Evolutionary conservation across 371 early-diverging fungal species (phyloP), one percentile per base, ranked within the genome.

Genomic region (Nematocida ausubeli): DNA sequence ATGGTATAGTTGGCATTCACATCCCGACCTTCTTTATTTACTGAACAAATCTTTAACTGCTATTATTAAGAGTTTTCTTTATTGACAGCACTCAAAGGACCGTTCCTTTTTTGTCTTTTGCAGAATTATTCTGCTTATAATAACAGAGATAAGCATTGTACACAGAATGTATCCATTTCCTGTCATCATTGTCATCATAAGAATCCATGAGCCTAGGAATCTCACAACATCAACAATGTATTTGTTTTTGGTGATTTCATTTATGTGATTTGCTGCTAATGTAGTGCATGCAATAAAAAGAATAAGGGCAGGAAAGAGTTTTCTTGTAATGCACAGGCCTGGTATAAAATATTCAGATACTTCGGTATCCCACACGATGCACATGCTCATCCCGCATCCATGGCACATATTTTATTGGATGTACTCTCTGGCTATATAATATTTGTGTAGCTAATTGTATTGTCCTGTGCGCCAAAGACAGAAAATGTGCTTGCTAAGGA

Each of bases 31-130:
- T n/a, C n/a, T n/a, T n/a, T n/a, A n/a, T n/a, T n/a, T n/a, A n/a
- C n/a, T n/a, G n/a, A n/a, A n/a, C n/a, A n/a, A n/a, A n/a, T n/a
- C n/a, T n/a, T n/a, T n/a, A 57, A 40, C 58, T 9, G 70, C 39
- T 19, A 57, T 56, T 35, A 35, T 70, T 32, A 39, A 58, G 30
- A 51, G 58, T 52, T 35, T 35, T 60, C 60, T 60, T 60, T 60
- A 60, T 60, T 60, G 24, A 54, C 54, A 60, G 37, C 37, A 30
- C 14, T 12, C 28, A 16, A 28, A 7, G 24, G 28, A 60, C 37
- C 37, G 28, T 16, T 39, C 24, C 60, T 37, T 39, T 35, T 60
- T 60, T 35, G 7, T 60, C 35, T 60, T 60, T 60, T 35, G 30
- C 35, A 60, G 60, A 14, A 60, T 60, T 12, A 37, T 60, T 39